These are phyloP conservation scores for Amanita fuliginea DNA, from an alignment of 768 basidiomycete species.

Conservation along the genomic window DNA sequence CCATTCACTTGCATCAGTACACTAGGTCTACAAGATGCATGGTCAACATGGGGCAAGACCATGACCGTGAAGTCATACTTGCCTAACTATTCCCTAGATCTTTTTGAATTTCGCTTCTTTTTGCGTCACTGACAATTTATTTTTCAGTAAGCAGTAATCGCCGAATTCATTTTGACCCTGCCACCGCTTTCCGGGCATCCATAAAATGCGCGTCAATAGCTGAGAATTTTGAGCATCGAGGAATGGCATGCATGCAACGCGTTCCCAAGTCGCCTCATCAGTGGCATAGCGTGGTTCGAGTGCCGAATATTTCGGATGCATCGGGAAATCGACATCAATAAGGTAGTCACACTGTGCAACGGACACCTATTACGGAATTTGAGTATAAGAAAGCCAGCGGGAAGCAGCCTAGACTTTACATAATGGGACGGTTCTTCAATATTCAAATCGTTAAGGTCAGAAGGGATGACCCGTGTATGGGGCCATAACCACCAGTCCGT, in stretches of 20 bases:
- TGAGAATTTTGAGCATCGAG: conserved; percentile 72
- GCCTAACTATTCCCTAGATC: background rate
- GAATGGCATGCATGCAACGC: conserved; percentile 72
- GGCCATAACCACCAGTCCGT: conserved; percentile 40
- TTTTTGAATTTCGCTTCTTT: conserved; percentile 20
- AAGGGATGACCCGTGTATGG: conserved; percentile 50
- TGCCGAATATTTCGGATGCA: conserved; percentile 38
- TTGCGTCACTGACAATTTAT: conserved; percentile 28
- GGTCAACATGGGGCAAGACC: background rate
- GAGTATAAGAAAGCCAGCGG: conserved; percentile 2
- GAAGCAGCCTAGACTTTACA: conserved; percentile 30
- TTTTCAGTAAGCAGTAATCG: conserved; percentile 82
- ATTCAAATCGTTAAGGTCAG: conserved; percentile 82
- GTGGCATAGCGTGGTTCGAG: conserved; percentile 75
- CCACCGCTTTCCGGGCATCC: conserved; percentile 68
- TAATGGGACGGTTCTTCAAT: conserved; percentile 67
- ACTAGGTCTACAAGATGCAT: background rate
- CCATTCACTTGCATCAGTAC: background rate
- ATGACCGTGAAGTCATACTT: background rate
- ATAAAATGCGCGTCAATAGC: conserved; percentile 64
- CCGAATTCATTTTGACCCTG: conserved; percentile 66
- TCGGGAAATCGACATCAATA: conserved; percentile 82
- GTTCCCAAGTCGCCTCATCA: conserved; percentile 65
- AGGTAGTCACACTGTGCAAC: conserved; percentile 77
- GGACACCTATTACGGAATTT: conserved; percentile 40